These are phyloP conservation scores for Acacia melanoxylon DNA, from an alignment of 306 rosid species.

Conservation along the genomic window DNA sequence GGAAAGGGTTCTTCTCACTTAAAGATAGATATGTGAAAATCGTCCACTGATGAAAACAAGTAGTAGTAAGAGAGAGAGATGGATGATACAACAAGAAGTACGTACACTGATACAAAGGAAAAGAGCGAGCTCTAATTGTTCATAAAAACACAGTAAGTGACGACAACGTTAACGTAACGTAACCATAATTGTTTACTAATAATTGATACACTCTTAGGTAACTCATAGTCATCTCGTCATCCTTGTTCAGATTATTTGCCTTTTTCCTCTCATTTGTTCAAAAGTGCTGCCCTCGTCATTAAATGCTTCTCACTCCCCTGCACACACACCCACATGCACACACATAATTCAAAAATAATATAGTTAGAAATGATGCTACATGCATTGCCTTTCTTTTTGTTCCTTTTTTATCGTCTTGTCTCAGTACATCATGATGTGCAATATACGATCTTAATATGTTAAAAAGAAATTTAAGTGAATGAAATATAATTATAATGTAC, in stretches of 20 bases:
- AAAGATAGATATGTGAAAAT: conserved; percentile 19
- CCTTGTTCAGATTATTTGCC: conserved; percentile 1
- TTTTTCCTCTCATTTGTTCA: conserved; percentile 56
- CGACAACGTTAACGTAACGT: conserved; percentile 21
- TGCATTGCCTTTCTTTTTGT: not conserved
- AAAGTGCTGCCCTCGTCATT: conserved; percentile 68
- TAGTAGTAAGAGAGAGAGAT: conserved; percentile 27
- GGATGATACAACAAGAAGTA: conserved; percentile 17
- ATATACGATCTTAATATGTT: not conserved
- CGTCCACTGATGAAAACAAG: conserved; percentile 34
- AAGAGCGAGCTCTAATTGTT: conserved; percentile 27
- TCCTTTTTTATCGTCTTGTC: not conserved
- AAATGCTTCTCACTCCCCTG: conserved; percentile 78
- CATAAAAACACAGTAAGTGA: conserved; percentile 41
- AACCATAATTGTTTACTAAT: conserved; percentile 25
- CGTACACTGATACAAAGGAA: conserved; percentile 15
- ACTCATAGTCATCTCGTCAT: conserved; percentile 15
- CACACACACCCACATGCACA: not conserved
- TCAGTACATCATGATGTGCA: not conserved
- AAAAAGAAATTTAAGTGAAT: not conserved
- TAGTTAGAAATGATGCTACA: not conserved
- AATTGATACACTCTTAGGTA: conserved; percentile 40
- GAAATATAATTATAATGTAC: not conserved
- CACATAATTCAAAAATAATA: not conserved
- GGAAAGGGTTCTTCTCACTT: conserved; percentile 29